A percentile compares a stretch with the other conserved stretches of the same genome.
Evolutionary conservation across 495 filamentous ascomycete species (phyloP).

Genomic region (Pseudomonodictys pantanalensis): DNA sequence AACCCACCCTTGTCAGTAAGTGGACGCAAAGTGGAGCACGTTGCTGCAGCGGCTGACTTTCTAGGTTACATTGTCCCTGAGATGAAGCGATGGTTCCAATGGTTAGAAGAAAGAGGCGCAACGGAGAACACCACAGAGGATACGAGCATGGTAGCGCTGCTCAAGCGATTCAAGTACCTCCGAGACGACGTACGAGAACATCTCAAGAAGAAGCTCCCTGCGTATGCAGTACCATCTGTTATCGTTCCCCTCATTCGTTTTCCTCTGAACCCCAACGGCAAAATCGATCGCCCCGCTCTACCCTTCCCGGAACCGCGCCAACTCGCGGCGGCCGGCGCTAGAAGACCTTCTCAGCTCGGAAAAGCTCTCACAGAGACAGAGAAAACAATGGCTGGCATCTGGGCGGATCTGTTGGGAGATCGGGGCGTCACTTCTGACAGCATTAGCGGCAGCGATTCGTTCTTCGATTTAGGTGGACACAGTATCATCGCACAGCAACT

Average conservation of each 20-base stretch:
- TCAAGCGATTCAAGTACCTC: conserved; percentile 64
- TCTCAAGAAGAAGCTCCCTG: conserved; percentile 70
- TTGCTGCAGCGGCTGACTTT: too few relatives aligned
- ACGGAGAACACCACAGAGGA: conserved; percentile 46
- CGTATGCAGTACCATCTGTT: conserved; percentile 77
- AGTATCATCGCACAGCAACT: conserved; percentile 85
- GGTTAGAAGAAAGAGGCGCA: conserved; percentile 57
- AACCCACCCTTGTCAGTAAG: conserved; percentile 81
- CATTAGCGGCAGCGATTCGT: conserved; percentile 52
- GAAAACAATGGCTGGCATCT: conserved; percentile 63
- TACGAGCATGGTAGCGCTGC: conserved; percentile 57
- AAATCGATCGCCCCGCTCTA: conserved; percentile 84
- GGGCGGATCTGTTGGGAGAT: conserved; percentile 54
- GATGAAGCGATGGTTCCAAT: conserved; percentile 64
- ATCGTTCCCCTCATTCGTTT: conserved; percentile 76
- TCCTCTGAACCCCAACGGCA: conserved; percentile 92
- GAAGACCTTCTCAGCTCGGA: conserved; percentile 32
- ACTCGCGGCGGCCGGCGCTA: conserved; percentile 46
- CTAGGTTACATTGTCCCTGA: conserved; percentile 91
- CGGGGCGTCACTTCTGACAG: conserved; percentile 30
- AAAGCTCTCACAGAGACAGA: conserved; percentile 61
- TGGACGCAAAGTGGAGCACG: too few relatives aligned
- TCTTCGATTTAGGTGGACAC: conserved; percentile 89
- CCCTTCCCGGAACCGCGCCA: conserved; percentile 84
- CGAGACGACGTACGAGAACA: conserved; percentile 71